A percentile compares a stretch with the other conserved stretches of the same genome.
Evolutionary conservation across 2,329 filamentous ascomycete species (phyloP).

Genomic region (Ophiostoma angusticollis): DNA sequence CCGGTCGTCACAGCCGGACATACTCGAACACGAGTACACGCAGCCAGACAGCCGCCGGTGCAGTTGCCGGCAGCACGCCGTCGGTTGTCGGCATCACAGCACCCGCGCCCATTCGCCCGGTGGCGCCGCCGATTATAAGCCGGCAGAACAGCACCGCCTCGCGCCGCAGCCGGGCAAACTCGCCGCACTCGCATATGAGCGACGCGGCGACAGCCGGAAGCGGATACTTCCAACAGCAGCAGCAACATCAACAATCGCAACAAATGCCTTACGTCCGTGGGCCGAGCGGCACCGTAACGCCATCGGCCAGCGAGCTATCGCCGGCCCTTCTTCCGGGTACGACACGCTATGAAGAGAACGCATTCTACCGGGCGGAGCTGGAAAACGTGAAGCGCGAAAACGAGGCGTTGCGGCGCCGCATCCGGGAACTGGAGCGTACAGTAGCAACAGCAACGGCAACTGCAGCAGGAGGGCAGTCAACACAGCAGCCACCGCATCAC

Average conservation of each 20-base stretch:
- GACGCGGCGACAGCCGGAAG: conserved; percentile 21
- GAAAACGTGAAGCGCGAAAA: conserved; percentile 52
- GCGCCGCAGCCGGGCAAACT: conserved; percentile 37
- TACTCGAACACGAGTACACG: conserved; percentile 42
- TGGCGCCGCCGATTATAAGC: conserved; percentile 28
- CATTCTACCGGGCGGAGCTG: conserved; percentile 45
- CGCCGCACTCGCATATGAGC: conserved; percentile 33
- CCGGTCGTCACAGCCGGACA: conserved; percentile 40
- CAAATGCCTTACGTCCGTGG: not conserved
- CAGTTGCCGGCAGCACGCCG: conserved; percentile 25
- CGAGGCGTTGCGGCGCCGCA: conserved; percentile 44
- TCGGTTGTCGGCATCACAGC: conserved; percentile 33
- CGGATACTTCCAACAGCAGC: conserved; percentile 22
- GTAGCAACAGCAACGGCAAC: not conserved
- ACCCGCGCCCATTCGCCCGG: conserved; percentile 25
- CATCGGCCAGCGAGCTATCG: conserved; percentile 28
- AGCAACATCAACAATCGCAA: not conserved
- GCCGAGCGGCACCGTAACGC: conserved; percentile 19
- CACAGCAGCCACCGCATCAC: not conserved
- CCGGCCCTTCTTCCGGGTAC: conserved; percentile 44
- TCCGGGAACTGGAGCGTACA: conserved; percentile 47
- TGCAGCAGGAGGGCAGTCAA: not conserved
- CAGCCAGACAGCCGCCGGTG: conserved; percentile 38
- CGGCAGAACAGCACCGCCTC: conserved; percentile 45
- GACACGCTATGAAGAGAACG: conserved; percentile 49